phyloP scores from a whole-genome alignment of 306 rosid genomes.

The Fragaria vesca region DNA sequence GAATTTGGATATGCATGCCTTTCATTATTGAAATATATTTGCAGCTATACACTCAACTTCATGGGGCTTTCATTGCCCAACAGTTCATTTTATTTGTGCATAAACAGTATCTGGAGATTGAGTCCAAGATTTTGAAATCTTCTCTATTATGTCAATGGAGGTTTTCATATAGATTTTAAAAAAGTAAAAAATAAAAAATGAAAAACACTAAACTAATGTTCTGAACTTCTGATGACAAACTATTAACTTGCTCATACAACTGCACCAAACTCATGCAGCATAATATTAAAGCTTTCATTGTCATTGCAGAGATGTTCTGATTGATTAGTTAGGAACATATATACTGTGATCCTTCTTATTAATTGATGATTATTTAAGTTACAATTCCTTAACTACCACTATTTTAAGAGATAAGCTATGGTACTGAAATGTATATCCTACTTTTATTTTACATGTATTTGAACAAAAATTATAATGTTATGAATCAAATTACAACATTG shows the following conservation, averaged over 20 bases:
- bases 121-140: constrained; percentile 28
- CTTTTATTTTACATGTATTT: no score
- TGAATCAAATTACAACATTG: no score
- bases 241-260: background rate
- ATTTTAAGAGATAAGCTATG: background rate
- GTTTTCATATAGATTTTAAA: background rate
- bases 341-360: background rate
- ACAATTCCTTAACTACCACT: background rate
- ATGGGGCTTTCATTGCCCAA: constrained; percentile 6
- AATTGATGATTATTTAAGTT: background rate
- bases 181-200: background rate
- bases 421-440: no score
- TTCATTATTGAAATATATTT: constrained; percentile 14
- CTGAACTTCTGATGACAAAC: background rate
- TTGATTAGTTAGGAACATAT: background rate
- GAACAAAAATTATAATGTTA: no score
- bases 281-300: background rate
- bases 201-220: background rate
- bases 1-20: constrained; percentile 3
- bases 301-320: background rate
- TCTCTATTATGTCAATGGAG: background rate
- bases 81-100: background rate
- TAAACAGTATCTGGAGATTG: constrained; percentile 18
- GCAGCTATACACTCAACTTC: background rate
- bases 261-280: background rate